Evolutionary conservation across 1,284 basidiomycete genomes (phyloP).

Genomic region (Pseudozyma tsukubaensis): DNA sequence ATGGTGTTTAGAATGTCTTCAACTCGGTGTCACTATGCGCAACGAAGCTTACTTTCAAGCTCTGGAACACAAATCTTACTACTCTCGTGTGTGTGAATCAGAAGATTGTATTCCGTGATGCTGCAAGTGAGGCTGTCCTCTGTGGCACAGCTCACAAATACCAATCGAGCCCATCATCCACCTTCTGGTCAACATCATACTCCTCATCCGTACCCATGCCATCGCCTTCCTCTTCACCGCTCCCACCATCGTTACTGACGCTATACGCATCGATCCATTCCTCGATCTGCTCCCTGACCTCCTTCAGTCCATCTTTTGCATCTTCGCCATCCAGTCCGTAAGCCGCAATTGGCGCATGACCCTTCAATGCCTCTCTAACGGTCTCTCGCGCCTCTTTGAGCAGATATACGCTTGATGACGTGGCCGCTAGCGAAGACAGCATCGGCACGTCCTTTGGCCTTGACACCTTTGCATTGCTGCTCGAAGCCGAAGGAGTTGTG

Average conservation of each 20-base stretch:
- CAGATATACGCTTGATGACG: constrained; percentile 46
- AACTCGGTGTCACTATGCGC: no score
- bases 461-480: constrained; percentile 1
- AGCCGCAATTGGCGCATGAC: constrained; percentile 46
- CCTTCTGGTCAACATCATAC: constrained; percentile 49
- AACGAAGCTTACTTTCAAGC: no score
- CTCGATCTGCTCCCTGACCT: constrained; percentile 61
- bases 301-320: constrained; percentile 57
- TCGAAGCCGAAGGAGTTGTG: constrained; percentile 5
- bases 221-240: constrained; percentile 40
- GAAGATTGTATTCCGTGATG: no score
- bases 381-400: constrained; percentile 41
- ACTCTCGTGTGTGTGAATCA: no score
- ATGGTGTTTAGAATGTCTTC: constrained; percentile 49
- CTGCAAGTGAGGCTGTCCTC: background rate
- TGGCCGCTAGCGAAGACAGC: constrained; percentile 48
- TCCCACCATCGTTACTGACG: constrained; percentile 24
- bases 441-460: constrained; percentile 36
- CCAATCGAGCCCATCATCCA: constrained; percentile 45
- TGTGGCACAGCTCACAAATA: constrained; percentile 11
- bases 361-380: constrained; percentile 44
- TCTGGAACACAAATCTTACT: no score
- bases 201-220: constrained; percentile 59
- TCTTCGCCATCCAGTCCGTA: constrained; percentile 54
- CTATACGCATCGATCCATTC: constrained; percentile 55